These are phyloP conservation scores for Isoetes engelmannii DNA, from an alignment of 83 land plant genomes.

Conservation along the genomic window DNA sequence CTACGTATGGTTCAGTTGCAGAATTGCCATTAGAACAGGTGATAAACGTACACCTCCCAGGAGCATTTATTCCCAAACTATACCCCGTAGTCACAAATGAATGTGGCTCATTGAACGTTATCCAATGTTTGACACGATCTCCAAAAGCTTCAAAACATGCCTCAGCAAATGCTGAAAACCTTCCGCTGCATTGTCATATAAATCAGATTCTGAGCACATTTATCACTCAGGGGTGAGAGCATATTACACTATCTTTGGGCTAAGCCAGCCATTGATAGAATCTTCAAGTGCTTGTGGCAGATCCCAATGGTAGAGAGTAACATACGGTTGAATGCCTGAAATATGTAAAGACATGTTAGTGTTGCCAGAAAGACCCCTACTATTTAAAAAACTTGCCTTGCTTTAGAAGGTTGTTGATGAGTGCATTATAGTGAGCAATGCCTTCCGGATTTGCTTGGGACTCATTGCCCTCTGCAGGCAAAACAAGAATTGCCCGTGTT, in stretches of 20 bases:
- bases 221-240: background rate
- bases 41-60: slow-evolving; percentile 25
- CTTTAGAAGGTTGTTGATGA: too few relatives aligned
- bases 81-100: slow-evolving; percentile 10
- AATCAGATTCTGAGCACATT: too few relatives aligned
- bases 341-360: too few relatives aligned
- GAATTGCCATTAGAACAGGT: slow-evolving; percentile 16
- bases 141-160: slow-evolving; percentile 30
- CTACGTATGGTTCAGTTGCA: slow-evolving; percentile 18
- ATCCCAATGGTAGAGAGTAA: slow-evolving; percentile 20
- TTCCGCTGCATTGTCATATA: slow-evolving; percentile 12
- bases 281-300: slow-evolving; percentile 26
- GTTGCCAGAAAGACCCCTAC: too few relatives aligned
- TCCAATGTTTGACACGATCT: slow-evolving; percentile 32
- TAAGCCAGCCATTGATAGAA: slow-evolving; percentile 27
- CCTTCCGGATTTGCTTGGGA: background rate
- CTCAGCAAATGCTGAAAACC: slow-evolving; percentile 17
- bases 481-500: background rate
- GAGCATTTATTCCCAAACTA: slow-evolving; percentile 14
- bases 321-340: slow-evolving; percentile 6
- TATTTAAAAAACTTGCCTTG: background rate
- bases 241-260: slow-evolving; percentile 6
- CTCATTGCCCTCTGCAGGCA: slow-evolving; percentile 8
- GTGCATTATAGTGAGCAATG: too few relatives aligned
- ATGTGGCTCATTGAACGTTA: slow-evolving; percentile 33